A percentile compares a stretch with the other conserved stretches of the same genome.
Evolutionary conservation across 352 stramenopile species (phyloP).

Genomic region (Thalassiosira mediterranea): DNA sequence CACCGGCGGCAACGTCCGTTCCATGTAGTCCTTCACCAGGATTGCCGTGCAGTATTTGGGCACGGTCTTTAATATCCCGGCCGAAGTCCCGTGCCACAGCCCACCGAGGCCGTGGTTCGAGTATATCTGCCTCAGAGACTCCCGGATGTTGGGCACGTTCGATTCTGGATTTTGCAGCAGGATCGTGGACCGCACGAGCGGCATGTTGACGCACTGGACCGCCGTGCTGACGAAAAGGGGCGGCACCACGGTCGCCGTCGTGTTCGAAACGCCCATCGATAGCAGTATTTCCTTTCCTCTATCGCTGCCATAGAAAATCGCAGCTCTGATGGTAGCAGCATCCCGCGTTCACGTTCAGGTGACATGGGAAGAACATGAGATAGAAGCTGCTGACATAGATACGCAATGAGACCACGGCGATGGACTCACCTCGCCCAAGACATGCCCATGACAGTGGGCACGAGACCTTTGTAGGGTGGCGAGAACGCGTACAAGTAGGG

Average conservation of each 20-base stretch:
- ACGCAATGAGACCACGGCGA: too few species aligned
- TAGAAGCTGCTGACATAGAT: too few species aligned
- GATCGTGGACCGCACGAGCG: slow-evolving; percentile 84
- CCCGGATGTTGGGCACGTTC: slow-evolving; percentile 62
- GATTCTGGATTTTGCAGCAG: slow-evolving; percentile 85
- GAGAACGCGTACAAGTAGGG: slow-evolving; percentile 84
- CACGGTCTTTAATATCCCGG: slow-evolving; percentile 88
- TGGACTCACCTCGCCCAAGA: slow-evolving; percentile 88
- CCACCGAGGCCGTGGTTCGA: slow-evolving; percentile 76
- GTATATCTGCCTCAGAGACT: slow-evolving; percentile 80
- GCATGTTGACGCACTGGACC: slow-evolving; percentile 89
- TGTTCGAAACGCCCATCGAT: slow-evolving; percentile 40
- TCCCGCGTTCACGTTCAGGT: too few species aligned
- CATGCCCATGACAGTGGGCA: slow-evolving; percentile 86
- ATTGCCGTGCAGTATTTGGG: slow-evolving; percentile 89
- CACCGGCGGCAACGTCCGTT: slow-evolving; percentile 45
- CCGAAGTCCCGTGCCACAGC: slow-evolving; percentile 86
- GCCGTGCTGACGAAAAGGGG: slow-evolving; percentile 73
- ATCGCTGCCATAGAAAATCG: slow-evolving; percentile 89
- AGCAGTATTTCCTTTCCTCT: slow-evolving; percentile 73
- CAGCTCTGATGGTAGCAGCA: too few species aligned
- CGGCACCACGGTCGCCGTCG: slow-evolving; percentile 60
- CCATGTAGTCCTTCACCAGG: slow-evolving; percentile 86
- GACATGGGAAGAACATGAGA: too few species aligned
- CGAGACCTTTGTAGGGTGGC: slow-evolving; percentile 86